Conservation (phyloP, 495 filamentous ascomycete genomes). For the Daldinia bambusicola region DNA sequence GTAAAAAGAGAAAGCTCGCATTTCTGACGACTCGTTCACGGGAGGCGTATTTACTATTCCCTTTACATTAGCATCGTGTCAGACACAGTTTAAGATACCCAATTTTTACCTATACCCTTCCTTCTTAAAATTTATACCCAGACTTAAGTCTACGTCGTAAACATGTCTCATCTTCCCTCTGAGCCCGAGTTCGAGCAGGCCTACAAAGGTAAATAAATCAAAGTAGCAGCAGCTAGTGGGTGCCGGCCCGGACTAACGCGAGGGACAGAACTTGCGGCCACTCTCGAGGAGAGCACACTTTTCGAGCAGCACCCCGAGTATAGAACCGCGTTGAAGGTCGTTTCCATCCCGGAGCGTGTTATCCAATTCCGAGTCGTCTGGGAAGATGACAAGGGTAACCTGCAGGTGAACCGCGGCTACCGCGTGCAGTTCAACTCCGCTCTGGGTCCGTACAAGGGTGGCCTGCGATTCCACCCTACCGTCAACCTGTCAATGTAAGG, state of each 20-base stretch:
- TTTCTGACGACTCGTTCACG: constrained; percentile 12
- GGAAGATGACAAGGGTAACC: constrained; percentile 90
- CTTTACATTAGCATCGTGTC: constrained; percentile 12
- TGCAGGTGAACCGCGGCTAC: constrained; percentile 95
- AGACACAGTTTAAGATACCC: constrained; percentile 30
- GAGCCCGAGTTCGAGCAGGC: constrained; percentile 99
- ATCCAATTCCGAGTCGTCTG: constrained; percentile 98
- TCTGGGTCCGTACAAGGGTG: constrained; percentile 97
- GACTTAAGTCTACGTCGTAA: constrained; percentile 37
- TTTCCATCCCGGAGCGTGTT: constrained; percentile 91
- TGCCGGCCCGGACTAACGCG: constrained; percentile 17
- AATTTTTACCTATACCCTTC: constrained; percentile 26
- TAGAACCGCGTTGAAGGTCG: constrained; percentile 86
- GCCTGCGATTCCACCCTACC: constrained; percentile 92
- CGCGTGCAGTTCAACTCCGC: constrained; percentile 99
- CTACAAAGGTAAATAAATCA: constrained; percentile 78
- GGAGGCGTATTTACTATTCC: not conserved
- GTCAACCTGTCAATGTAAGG: constrained; percentile 89
- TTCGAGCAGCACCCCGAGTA: constrained; percentile 95
- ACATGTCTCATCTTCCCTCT: constrained; percentile 83
- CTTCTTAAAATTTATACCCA: constrained; percentile 10
- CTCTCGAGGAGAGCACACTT: constrained; percentile 91
- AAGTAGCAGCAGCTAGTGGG: not conserved
- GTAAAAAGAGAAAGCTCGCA: constrained; percentile 14
- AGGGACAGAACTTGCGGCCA: constrained; percentile 83